These are phyloP conservation scores for Senna siamea DNA, from an alignment of 306 rosid genomes.

Conservation along the genomic window DNA sequence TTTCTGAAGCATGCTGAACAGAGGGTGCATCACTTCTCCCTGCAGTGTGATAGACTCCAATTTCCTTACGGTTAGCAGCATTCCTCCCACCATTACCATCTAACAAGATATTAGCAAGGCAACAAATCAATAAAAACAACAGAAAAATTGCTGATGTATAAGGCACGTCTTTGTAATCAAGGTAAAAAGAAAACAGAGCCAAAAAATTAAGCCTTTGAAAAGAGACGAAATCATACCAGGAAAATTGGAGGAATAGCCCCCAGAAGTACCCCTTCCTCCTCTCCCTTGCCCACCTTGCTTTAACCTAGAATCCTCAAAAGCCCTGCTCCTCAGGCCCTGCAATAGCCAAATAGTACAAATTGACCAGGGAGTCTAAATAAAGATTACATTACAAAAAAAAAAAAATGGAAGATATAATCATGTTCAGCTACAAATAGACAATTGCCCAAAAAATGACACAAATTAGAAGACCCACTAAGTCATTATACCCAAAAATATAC, in stretches of 20 bases:
- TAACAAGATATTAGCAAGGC: slow-evolving; percentile 45
- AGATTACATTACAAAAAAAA: slow-evolving; percentile 5
- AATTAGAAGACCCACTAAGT: neutral
- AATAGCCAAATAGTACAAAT: slow-evolving; percentile 31
- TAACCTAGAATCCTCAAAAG: slow-evolving; percentile 55
- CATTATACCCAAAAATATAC: neutral
- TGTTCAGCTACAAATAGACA: slow-evolving; percentile 14
- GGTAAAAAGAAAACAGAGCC: slow-evolving; percentile 9
- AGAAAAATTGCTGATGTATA: neutral
- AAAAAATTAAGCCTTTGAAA: slow-evolving; percentile 25
- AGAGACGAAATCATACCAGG: slow-evolving; percentile 35
- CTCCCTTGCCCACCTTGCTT: slow-evolving; percentile 57
- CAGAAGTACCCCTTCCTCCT: slow-evolving; percentile 65
- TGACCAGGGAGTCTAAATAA: neutral
- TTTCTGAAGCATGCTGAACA: slow-evolving; percentile 45
- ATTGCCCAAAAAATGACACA: neutral
- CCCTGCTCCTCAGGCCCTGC: slow-evolving; percentile 54
- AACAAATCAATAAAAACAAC: slow-evolving; percentile 19
- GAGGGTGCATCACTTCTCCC: slow-evolving; percentile 54
- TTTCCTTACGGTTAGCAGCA: slow-evolving; percentile 56
- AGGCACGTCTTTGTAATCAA: neutral
- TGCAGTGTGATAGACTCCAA: slow-evolving; percentile 51
- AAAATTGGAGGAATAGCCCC: slow-evolving; percentile 53
- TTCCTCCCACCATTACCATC: slow-evolving; percentile 66
- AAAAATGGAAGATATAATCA: slow-evolving; percentile 4